phyloP scores from a whole-genome alignment of 2,329 filamentous ascomycete genomes.

The Xylaria sp. region DNA sequence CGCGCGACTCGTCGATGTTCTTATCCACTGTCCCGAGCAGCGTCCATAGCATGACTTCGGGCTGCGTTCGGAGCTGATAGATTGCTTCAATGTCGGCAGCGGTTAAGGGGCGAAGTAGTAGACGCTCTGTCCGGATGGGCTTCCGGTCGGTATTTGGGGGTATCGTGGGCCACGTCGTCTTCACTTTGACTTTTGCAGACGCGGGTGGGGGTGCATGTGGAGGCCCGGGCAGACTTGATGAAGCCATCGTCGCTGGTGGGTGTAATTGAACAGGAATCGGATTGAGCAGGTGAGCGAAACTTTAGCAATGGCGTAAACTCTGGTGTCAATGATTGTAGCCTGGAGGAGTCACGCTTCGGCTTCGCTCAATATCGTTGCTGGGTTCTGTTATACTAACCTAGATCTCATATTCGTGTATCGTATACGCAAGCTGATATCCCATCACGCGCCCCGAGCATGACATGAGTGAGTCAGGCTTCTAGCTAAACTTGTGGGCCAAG shows the following conservation, averaged over 20 bases:
- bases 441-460: background rate
- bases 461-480: background rate
- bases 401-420: background rate
- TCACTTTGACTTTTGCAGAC: slow-evolving; percentile 46
- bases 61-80: slow-evolving; percentile 59
- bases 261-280: background rate
- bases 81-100: slow-evolving; percentile 57
- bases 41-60: slow-evolving; percentile 68
- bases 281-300: background rate
- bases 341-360: background rate
- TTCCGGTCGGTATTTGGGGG: slow-evolving; percentile 48
- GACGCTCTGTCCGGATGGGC: slow-evolving; percentile 55
- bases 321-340: background rate
- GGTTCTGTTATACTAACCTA: background rate
- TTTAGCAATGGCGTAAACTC: background rate
- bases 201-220: background rate
- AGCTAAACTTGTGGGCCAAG: background rate
- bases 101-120: slow-evolving; percentile 58
- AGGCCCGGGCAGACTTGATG: slow-evolving; percentile 6
- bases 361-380: background rate
- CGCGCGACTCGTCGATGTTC: slow-evolving; percentile 50
- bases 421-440: background rate
- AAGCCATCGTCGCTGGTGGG: slow-evolving; percentile 8
- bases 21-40: slow-evolving; percentile 48
- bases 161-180: slow-evolving; percentile 55